Conservation (phyloP, 805 yeast genomes). For the Hanseniaspora nectarophila region DNA sequence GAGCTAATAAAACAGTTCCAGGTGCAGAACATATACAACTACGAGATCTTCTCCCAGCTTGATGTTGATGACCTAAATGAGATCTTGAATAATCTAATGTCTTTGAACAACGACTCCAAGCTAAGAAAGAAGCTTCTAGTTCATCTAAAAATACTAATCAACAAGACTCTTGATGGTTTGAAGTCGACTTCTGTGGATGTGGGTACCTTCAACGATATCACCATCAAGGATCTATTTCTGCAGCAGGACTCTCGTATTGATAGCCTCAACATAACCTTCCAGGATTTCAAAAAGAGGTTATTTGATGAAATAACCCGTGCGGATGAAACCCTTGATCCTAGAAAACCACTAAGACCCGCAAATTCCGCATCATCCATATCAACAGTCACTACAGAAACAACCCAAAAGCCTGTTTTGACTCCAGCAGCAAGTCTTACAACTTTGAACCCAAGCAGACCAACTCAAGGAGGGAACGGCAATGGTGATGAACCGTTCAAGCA, state of each 20-base stretch:
- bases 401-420: not conserved
- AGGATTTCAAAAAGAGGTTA: slow-evolving; percentile 9
- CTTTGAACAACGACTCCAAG: not conserved
- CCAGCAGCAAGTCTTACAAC: slow-evolving; percentile 15
- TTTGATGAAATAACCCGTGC: not conserved
- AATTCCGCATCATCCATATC: not conserved
- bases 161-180: not conserved
- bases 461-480: not conserved
- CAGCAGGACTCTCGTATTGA: slow-evolving; percentile 6
- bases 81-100: not conserved
- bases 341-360: not conserved
- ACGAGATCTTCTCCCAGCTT: not conserved
- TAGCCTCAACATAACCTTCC: slow-evolving; percentile 9
- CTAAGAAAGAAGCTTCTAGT: not conserved
- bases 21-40: slow-evolving; percentile 1
- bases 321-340: not conserved
- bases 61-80: slow-evolving; percentile 3
- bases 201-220: not conserved
- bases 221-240: not conserved
- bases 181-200: not conserved
- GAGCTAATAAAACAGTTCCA: slow-evolving; percentile 9
- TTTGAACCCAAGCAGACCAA: slow-evolving; percentile 13
- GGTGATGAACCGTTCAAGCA: slow-evolving; percentile 62
- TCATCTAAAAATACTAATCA: not conserved
- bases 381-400: not conserved